phyloP scores from a whole-genome alignment of 1,284 basidiomycete species.

The Pisolithus thermaeus region DNA sequence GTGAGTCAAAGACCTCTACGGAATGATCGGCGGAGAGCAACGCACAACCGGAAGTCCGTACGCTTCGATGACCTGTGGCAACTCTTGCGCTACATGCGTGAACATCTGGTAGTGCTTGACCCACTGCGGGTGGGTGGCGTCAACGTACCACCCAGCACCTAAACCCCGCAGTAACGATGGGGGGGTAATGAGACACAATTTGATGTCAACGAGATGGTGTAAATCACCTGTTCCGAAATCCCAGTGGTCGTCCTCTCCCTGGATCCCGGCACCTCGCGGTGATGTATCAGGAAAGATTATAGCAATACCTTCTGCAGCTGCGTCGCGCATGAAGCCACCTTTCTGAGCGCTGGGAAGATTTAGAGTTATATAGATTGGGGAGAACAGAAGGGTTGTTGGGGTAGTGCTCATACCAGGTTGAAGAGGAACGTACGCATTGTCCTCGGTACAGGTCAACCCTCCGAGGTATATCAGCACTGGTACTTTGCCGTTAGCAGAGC shows the following conservation, averaged over 20 bases:
- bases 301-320: slow-evolving; percentile 80
- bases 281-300: slow-evolving; percentile 96
- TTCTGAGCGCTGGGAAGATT: slow-evolving; percentile 68
- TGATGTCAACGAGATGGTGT: slow-evolving; percentile 7
- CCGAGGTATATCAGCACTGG: slow-evolving; percentile 89
- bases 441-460: slow-evolving; percentile 93
- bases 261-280: slow-evolving; percentile 86
- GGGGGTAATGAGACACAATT: not conserved
- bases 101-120: slow-evolving; percentile 90
- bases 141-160: slow-evolving; percentile 92
- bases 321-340: slow-evolving; percentile 77
- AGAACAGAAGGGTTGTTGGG: not conserved
- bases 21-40: not conserved
- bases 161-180: not conserved
- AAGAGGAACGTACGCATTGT: slow-evolving; percentile 66
- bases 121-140: slow-evolving; percentile 80
- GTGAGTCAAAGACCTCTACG: too few species aligned
- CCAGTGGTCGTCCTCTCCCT: slow-evolving; percentile 86
- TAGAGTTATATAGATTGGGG: not conserved
- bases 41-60: slow-evolving; percentile 63
- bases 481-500: slow-evolving; percentile 52
- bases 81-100: slow-evolving; percentile 74
- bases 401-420: not conserved
- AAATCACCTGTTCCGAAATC: slow-evolving; percentile 79
- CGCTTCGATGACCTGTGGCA: slow-evolving; percentile 71